Percentiles rank a stretch among this genome's conserved stretches.
These are phyloP conservation scores for Saccharomycopsis selenospora DNA, from an alignment of 805 yeast species.

Conservation along the genomic window DNA sequence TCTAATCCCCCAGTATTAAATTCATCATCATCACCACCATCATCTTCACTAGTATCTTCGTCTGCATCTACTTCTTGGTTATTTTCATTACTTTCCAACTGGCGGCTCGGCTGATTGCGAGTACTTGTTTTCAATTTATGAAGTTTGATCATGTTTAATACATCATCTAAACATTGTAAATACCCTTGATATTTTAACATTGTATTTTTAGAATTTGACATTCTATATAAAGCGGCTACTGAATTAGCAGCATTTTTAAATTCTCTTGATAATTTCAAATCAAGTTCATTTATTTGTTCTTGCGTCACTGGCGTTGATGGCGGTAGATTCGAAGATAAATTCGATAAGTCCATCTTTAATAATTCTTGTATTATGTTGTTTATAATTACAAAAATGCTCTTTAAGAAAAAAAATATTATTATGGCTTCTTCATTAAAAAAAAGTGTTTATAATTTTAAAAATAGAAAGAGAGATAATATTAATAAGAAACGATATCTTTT, in stretches of 20 bases:
- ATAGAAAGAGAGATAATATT: too few relatives aligned
- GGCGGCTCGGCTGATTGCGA: neutral
- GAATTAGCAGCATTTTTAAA: slow-evolving; percentile 67
- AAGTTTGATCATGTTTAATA: slow-evolving; percentile 34
- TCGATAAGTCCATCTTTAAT: slow-evolving; percentile 60
- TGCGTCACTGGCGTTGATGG: slow-evolving; percentile 42
- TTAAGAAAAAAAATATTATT: too few relatives aligned
- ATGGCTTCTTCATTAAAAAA: too few relatives aligned
- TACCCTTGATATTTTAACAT: slow-evolving; percentile 51
- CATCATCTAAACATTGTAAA: slow-evolving; percentile 52
- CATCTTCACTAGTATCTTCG: slow-evolving; percentile 1
- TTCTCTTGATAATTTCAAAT: slow-evolving; percentile 49
- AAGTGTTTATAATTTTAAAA: too few relatives aligned
- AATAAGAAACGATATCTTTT: too few relatives aligned
- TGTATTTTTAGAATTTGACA: slow-evolving; percentile 47
- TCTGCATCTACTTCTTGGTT: neutral
- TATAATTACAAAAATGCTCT: too few relatives aligned
- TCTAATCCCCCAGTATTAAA: slow-evolving; percentile 33
- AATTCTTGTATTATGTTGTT: too few relatives aligned
- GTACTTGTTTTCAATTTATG: slow-evolving; percentile 4
- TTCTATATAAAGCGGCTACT: slow-evolving; percentile 58
- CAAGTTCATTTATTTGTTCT: slow-evolving; percentile 40
- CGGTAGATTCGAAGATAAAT: slow-evolving; percentile 49
- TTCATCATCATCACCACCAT: neutral
- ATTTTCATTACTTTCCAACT: neutral